phyloP scores from a whole-genome alignment of 306 rosid species.

The Hippophae tibetana region DNA sequence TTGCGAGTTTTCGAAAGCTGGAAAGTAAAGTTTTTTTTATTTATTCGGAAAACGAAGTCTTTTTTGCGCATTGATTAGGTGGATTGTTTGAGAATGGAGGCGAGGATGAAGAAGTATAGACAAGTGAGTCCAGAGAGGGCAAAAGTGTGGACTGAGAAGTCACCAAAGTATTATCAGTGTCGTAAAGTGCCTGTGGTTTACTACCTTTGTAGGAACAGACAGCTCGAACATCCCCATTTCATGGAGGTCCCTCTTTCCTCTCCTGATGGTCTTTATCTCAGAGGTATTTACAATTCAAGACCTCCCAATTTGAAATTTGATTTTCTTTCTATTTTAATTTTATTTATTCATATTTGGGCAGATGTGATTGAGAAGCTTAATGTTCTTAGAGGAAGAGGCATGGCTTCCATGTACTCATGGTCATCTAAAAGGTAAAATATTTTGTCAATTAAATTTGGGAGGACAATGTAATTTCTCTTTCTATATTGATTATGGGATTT shows the following conservation, averaged over 20 bases:
- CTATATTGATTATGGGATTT: too few relatives aligned
- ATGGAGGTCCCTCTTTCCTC: slow-evolving; percentile 80
- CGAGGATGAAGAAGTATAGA: slow-evolving; percentile 55
- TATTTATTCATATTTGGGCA: slow-evolving; percentile 10
- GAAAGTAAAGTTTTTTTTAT: too few relatives aligned
- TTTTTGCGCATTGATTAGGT: not conserved
- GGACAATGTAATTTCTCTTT: too few relatives aligned
- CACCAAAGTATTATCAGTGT: slow-evolving; percentile 65
- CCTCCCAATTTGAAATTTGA: not conserved
- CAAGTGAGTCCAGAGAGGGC: slow-evolving; percentile 88
- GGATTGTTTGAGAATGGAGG: slow-evolving; percentile 43
- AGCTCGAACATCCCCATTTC: slow-evolving; percentile 93
- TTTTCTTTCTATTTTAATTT: not conserved
- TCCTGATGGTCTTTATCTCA: slow-evolving; percentile 55
- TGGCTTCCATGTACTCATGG: slow-evolving; percentile 82
- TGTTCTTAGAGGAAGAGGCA: slow-evolving; percentile 82
- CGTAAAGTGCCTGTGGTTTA: slow-evolving; percentile 80
- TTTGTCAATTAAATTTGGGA: not conserved
- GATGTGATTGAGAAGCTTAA: slow-evolving; percentile 79
- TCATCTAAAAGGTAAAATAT: slow-evolving; percentile 69
- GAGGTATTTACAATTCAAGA: slow-evolving; percentile 37
- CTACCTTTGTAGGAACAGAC: slow-evolving; percentile 76
- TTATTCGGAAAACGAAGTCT: not conserved
- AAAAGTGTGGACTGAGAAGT: slow-evolving; percentile 87
- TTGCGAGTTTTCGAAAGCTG: too few relatives aligned